phyloP scores from a whole-genome alignment of 2,329 filamentous ascomycete genomes.

The Talaromyces sp. region DNA sequence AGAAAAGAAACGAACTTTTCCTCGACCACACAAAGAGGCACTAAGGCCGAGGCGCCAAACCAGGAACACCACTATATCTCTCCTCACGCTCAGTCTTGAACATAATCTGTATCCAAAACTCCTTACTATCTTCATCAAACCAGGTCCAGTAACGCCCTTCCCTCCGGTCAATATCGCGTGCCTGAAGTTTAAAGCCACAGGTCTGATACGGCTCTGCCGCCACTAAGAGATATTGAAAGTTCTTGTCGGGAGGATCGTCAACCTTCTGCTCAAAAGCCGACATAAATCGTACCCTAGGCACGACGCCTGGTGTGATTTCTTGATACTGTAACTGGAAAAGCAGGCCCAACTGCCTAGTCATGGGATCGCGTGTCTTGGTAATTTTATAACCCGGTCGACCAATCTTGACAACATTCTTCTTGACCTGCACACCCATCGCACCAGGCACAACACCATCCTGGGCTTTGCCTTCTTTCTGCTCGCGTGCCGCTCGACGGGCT shows the following conservation, averaged over 20 bases:
- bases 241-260: constrained; percentile 86
- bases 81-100: constrained; percentile 99
- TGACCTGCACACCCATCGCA: constrained; percentile 74
- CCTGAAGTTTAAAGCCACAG: constrained; percentile 92
- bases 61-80: constrained; percentile 69
- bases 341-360: constrained; percentile 83
- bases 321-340: constrained; percentile 97
- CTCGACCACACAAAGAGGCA: constrained; percentile 13
- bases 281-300: constrained; percentile 92
- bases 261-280: constrained; percentile 94
- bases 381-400: constrained; percentile 96
- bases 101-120: constrained; percentile 96
- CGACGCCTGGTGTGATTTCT: constrained; percentile 73
- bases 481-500: constrained; percentile 88
- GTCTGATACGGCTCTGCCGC: constrained; percentile 98
- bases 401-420: constrained; percentile 88
- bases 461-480: constrained; percentile 80
- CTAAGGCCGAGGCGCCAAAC: constrained; percentile 54
- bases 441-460: constrained; percentile 65
- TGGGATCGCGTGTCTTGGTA: constrained; percentile 87
- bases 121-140: constrained; percentile 93
- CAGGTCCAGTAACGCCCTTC: constrained; percentile 89
- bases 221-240: constrained; percentile 90
- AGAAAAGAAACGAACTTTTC: constrained; percentile 23
- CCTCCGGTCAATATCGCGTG: constrained; percentile 83